Base-by-base conservation (phyloP, 1,139 yeast genomes). In the Candida sojae region DNA sequence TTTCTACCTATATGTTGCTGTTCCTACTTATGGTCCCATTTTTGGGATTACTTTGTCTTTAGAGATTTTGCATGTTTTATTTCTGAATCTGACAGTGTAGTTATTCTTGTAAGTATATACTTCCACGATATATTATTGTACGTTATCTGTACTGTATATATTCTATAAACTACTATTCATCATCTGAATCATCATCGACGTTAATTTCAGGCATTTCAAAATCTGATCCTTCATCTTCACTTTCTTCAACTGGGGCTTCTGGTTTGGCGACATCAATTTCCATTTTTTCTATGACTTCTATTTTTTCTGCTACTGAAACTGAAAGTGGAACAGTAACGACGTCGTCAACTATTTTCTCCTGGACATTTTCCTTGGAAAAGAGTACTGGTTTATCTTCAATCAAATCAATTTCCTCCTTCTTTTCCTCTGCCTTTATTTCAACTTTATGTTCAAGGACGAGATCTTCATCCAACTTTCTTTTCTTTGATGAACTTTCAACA, bases 201-300 rank as follows among this genome's bases (percentile, higher is more conserved):
- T 50, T 48, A 39, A 81, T 57, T 31, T 75, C 82, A 48, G 88
- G 87, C 51, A 83, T 80, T 52, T 80, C 87, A 49, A 82, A 77
- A 51, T 82, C 86, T 5, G 80, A 75, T 32, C 67, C 77, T 23
- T 63, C 68, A 7, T 64, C 72, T 4, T 28, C 32, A 11, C 32
- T 13, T 13, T 54, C 61, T 6, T 50, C 53, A 11, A 51, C 53
- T 7, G 36, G 28, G 28, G 41, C 37, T 26, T 42, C 44, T 12
- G 39, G 39, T 41, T 36, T n/a, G 34, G 26, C 17, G n/a, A n/a
- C 33, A 9, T 28, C 33, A 5, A 38, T 9, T 29, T 38, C 33
- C 9, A 38, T 38, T 13, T 29, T 26, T 8, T 28, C 25, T 6
- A 9, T 21, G 12, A 37, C 12, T 37, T 37, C 30, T 37, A 37